Evolutionary conservation across 768 basidiomycete genomes (phyloP).

Genomic region (Mycena albidolilacea): DNA sequence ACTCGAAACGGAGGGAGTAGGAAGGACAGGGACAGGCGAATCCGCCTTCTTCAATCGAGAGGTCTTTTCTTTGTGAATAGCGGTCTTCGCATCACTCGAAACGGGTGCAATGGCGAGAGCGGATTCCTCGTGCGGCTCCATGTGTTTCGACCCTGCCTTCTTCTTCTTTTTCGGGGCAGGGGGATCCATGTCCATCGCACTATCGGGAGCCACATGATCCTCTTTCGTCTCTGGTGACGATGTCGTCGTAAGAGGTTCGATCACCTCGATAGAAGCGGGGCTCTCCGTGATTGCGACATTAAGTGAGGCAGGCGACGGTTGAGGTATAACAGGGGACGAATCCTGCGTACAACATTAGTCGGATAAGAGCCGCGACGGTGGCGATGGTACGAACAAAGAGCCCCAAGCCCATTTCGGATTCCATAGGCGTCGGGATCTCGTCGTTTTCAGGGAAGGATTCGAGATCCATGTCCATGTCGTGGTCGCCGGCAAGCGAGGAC

Average conservation of each 20-base stretch:
- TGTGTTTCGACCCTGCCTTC: background rate
- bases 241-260: conserved; percentile 5
- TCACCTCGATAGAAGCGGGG: conserved; percentile 13
- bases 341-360: conserved; percentile 32
- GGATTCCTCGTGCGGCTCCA: background rate
- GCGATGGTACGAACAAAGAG: conserved; percentile 40
- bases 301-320: conserved; percentile 6
- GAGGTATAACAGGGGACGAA: conserved; percentile 13
- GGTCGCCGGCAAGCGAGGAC: conserved; percentile 37
- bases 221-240: conserved; percentile 6
- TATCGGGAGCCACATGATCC: conserved; percentile 22
- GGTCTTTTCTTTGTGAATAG: background rate
- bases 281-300: conserved; percentile 11
- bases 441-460: conserved; percentile 35
- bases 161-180: conserved; percentile 20
- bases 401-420: conserved; percentile 33
- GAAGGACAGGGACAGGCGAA: background rate
- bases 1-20: conserved; percentile 2
- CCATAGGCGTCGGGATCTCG: conserved; percentile 28
- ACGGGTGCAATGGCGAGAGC: background rate
- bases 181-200: conserved; percentile 24
- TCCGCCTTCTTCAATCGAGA: conserved; percentile 15
- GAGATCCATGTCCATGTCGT: conserved; percentile 39
- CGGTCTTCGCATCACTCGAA: background rate
- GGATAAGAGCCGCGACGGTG: conserved; percentile 46